Conservation (phyloP, 257 asterid species). For the Knoxia roxburghii region DNA sequence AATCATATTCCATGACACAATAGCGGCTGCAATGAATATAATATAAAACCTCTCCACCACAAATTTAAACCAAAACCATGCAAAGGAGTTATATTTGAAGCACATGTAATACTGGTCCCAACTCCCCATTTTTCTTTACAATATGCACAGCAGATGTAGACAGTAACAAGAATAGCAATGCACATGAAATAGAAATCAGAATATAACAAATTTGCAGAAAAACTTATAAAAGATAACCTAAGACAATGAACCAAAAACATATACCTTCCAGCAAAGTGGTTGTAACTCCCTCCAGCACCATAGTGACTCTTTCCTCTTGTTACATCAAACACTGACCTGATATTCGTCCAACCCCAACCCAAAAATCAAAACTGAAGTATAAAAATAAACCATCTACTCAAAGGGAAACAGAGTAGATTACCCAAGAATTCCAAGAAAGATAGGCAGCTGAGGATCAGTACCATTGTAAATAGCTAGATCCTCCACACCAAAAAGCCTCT, state of each 20-base stretch:
- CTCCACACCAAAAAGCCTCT: constrained; percentile 56
- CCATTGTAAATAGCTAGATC: constrained; percentile 71
- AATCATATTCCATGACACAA: background rate
- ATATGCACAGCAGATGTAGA: background rate
- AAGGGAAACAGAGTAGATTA: constrained; percentile 14
- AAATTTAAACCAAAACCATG: background rate
- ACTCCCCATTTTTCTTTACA: background rate
- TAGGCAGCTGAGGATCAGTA: constrained; percentile 58
- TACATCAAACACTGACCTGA: constrained; percentile 93
- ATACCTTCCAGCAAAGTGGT: constrained; percentile 81
- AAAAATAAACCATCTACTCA: constrained; percentile 1
- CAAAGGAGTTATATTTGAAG: background rate
- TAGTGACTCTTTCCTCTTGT: constrained; percentile 81
- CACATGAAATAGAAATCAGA: background rate
- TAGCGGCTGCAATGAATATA: background rate
- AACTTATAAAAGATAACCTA: background rate
- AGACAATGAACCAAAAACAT: background rate
- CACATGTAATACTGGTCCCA: background rate
- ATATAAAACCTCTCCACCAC: background rate
- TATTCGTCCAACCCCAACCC: background rate
- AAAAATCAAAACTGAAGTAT: background rate
- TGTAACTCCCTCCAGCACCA: constrained; percentile 80
- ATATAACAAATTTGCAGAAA: background rate
- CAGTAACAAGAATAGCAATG: background rate
- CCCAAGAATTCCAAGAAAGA: constrained; percentile 80